These are phyloP conservation scores for Nectriaceae sp. DNA, from an alignment of 2,329 filamentous ascomycete genomes.

Conservation along the genomic window DNA sequence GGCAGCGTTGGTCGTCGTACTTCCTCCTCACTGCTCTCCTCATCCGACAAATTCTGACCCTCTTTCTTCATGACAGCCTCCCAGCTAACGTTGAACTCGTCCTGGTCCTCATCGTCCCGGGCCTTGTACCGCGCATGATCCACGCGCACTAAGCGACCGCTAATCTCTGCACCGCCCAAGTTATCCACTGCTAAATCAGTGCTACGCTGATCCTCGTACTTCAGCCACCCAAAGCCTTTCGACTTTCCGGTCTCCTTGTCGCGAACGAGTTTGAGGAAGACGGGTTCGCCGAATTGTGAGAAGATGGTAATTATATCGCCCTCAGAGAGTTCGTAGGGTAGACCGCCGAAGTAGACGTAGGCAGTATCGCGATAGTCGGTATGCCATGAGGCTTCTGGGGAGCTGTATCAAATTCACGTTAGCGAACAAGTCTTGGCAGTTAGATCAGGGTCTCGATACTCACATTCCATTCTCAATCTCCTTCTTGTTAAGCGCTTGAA, in stretches of 20 bases:
- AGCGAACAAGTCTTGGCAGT: background rate
- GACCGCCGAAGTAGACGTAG: conserved; percentile 92
- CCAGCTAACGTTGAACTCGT: conserved; percentile 61
- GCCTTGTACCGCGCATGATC: conserved; percentile 93
- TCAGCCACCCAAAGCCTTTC: conserved; percentile 92
- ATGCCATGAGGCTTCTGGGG: conserved; percentile 91
- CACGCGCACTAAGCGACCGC: conserved; percentile 79
- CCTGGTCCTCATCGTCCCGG: conserved; percentile 73
- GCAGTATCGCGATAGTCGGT: conserved; percentile 97
- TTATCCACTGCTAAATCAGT: conserved; percentile 97
- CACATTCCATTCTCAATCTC: conserved; percentile 88
- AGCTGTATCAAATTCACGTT: conserved; percentile 48
- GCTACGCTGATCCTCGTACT: conserved; percentile 97
- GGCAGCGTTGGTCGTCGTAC: conserved; percentile 65
- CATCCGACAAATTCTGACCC: conserved; percentile 45
- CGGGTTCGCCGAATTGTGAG: conserved; percentile 94
- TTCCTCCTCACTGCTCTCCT: conserved; percentile 49
- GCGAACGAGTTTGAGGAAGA: conserved; percentile 86
- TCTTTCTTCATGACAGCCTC: conserved; percentile 58
- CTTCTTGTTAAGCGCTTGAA: conserved; percentile 89
- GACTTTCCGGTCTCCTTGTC: conserved; percentile 97
- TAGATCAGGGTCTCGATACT: conserved; percentile 35
- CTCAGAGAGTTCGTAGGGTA: conserved; percentile 90
- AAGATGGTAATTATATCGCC: conserved; percentile 96
- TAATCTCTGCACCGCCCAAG: conserved; percentile 79